phyloP scores from a whole-genome alignment of 2,329 filamentous ascomycete species.

The Ophiostoma angusticollis region DNA sequence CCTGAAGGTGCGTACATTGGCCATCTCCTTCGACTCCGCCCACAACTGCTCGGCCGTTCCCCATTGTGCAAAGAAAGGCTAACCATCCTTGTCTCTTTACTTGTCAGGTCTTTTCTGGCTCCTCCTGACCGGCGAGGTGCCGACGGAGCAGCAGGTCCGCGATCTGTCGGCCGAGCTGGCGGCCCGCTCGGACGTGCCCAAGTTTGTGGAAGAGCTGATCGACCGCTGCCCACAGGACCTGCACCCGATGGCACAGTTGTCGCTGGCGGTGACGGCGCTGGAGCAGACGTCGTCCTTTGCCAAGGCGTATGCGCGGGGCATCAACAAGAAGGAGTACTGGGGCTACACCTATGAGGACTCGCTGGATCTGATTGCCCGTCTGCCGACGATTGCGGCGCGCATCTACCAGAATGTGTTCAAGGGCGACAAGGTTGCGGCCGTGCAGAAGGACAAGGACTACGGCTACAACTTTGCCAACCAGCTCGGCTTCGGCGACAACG shows the following conservation, averaged over 20 bases:
- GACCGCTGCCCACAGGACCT: conserved; percentile 98
- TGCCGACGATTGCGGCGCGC: conserved; percentile 91
- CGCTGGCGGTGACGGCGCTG: conserved; percentile 89
- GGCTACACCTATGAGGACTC: conserved; percentile 98
- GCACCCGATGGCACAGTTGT: conserved; percentile 99
- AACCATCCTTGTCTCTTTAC: background rate
- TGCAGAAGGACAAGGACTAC: conserved; percentile 99
- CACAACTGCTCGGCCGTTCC: no score
- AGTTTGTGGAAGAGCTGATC: conserved; percentile 98
- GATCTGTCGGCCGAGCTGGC: conserved; percentile 98
- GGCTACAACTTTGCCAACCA: conserved; percentile 99
- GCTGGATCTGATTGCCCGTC: conserved; percentile 99
- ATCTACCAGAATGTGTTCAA: conserved; percentile 99
- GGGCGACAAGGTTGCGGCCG: conserved; percentile 91
- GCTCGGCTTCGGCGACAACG: conserved; percentile 90
- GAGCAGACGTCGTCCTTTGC: conserved; percentile 97
- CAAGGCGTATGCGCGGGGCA: conserved; percentile 97
- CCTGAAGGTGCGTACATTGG: conserved; percentile 77
- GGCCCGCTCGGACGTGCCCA: conserved; percentile 89
- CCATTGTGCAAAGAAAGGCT: no score
- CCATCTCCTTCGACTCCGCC: no score
- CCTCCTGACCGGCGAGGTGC: conserved; percentile 93
- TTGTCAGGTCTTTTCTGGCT: conserved; percentile 90
- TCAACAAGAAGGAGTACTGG: conserved; percentile 99
- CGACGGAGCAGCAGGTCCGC: conserved; percentile 94